Evolutionary conservation across 805 yeast species (phyloP).

Genomic region (Metschnikowia gelsemii): DNA sequence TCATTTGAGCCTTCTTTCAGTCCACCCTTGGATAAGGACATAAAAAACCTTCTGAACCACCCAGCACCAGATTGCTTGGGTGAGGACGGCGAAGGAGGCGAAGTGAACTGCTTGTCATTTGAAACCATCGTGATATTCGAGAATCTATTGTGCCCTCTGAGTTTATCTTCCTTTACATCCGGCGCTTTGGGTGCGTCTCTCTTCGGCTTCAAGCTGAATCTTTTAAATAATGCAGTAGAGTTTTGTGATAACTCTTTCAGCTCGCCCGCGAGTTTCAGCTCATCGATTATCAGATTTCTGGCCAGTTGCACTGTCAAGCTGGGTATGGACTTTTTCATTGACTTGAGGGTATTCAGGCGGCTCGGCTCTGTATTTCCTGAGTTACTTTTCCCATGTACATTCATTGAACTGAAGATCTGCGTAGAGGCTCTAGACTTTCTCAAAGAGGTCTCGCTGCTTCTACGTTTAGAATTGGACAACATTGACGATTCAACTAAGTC

Average conservation of each 20-base stretch:
- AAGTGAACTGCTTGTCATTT: constrained; percentile 11
- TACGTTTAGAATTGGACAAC: constrained; percentile 10
- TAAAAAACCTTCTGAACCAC: constrained; percentile 43
- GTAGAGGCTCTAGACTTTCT: constrained; percentile 29
- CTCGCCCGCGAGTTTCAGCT: neutral
- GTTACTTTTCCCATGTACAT: constrained; percentile 14
- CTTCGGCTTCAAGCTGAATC: constrained; percentile 37
- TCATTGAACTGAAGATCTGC: constrained; percentile 32
- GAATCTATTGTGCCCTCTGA: constrained; percentile 29
- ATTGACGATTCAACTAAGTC: constrained; percentile 6
- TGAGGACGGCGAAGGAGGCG: constrained; percentile 7
- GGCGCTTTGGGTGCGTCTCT: constrained; percentile 43
- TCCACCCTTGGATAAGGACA: constrained; percentile 21
- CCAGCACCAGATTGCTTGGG: constrained; percentile 18
- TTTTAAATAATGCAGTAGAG: constrained; percentile 18
- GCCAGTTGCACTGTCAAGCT: constrained; percentile 1
- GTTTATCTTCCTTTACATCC: constrained; percentile 5
- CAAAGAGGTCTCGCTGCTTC: constrained; percentile 15
- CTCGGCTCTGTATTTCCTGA: constrained; percentile 7
- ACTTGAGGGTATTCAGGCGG: constrained; percentile 7
- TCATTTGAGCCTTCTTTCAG: constrained; percentile 10
- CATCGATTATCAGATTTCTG: neutral
- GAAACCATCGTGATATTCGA: constrained; percentile 34
- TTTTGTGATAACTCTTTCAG: neutral
- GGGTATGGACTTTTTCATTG: neutral